Evolutionary conservation across 2,329 filamentous ascomycete genomes (phyloP).

Genomic region (Ophiostoma novo-ulmi): DNA sequence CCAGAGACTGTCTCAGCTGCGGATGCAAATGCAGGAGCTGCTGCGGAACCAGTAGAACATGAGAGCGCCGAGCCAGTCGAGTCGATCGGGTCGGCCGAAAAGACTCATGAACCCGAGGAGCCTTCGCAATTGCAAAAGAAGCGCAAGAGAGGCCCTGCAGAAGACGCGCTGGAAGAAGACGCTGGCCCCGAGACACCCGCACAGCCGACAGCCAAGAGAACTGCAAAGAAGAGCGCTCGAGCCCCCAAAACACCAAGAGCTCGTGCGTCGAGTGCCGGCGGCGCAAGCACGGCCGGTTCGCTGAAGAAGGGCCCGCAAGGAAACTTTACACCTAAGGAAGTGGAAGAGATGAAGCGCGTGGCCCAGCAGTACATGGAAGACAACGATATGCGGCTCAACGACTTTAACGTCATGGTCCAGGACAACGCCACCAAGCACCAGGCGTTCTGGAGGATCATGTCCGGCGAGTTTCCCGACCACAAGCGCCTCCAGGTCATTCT

Average conservation of each 20-base stretch:
- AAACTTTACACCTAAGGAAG: conserved; percentile 42
- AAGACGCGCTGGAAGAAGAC: not conserved
- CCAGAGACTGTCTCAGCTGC: not conserved
- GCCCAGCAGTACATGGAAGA: conserved; percentile 44
- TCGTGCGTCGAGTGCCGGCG: not conserved
- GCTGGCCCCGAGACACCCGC: conserved; percentile 17
- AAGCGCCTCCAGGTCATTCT: conserved; percentile 51
- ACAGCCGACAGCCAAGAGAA: conserved; percentile 10
- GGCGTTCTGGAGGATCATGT: conserved; percentile 49
- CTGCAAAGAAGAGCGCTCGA: not conserved
- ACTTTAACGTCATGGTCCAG: conserved; percentile 47
- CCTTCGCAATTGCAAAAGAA: conserved; percentile 2
- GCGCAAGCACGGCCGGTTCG: conserved; percentile 14
- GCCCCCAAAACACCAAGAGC: conserved; percentile 1
- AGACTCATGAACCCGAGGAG: not conserved
- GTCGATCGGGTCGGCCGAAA: not conserved
- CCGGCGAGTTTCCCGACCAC: conserved; percentile 45
- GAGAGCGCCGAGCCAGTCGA: conserved; percentile 5
- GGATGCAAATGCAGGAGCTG: not conserved
- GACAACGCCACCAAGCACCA: conserved; percentile 31
- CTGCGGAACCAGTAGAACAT: not conserved
- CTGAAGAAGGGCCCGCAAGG: conserved; percentile 29
- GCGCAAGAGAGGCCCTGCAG: conserved; percentile 8
- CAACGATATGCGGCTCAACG: conserved; percentile 39
- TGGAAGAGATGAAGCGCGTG: conserved; percentile 38